These are phyloP conservation scores for Aspergillus cristatus DNA, from an alignment of 495 filamentous ascomycete species.

Conservation along the genomic window DNA sequence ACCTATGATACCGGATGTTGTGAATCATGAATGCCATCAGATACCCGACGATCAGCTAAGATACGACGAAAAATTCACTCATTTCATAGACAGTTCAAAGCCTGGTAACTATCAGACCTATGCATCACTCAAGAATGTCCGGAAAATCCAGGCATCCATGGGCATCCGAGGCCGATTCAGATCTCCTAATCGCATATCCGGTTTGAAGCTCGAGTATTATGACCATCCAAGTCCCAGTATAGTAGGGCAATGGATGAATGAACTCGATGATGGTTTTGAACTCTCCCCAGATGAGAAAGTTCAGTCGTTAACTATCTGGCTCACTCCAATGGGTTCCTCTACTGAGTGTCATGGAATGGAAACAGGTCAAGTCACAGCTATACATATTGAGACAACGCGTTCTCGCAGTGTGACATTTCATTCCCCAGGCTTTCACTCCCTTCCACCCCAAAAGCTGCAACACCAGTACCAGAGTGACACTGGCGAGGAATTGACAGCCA, in stretches of 20 bases:
- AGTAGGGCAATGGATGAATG: slow-evolving; percentile 10
- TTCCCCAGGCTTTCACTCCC: slow-evolving; percentile 1
- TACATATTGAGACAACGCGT: slow-evolving; percentile 6
- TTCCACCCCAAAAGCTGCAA: slow-evolving; percentile 1
- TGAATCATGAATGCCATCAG: slow-evolving; percentile 3
- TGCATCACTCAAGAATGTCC: slow-evolving; percentile 9
- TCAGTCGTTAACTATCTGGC: slow-evolving; percentile 3
- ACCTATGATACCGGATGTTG: neutral
- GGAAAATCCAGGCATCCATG: slow-evolving; percentile 8
- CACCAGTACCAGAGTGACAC: slow-evolving; percentile 1
- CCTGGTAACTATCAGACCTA: slow-evolving; percentile 9
- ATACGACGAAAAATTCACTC: slow-evolving; percentile 7
- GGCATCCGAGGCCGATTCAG: slow-evolving; percentile 8
- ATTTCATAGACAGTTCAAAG: slow-evolving; percentile 1
- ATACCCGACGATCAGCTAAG: slow-evolving; percentile 1
- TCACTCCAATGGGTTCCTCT: slow-evolving; percentile 2
- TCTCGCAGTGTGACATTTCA: slow-evolving; percentile 6
- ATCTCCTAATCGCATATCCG: slow-evolving; percentile 6
- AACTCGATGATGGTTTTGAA: slow-evolving; percentile 5
- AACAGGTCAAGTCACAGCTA: slow-evolving; percentile 3
- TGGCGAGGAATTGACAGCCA: slow-evolving; percentile 7
- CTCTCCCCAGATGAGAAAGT: slow-evolving; percentile 6
- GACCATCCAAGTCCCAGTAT: slow-evolving; percentile 4
- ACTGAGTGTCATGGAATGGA: neutral
- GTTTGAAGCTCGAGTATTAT: slow-evolving; percentile 10